These are phyloP conservation scores for Arthrobotrys conoides DNA, from an alignment of 2,329 filamentous ascomycete species.

Conservation along the genomic window DNA sequence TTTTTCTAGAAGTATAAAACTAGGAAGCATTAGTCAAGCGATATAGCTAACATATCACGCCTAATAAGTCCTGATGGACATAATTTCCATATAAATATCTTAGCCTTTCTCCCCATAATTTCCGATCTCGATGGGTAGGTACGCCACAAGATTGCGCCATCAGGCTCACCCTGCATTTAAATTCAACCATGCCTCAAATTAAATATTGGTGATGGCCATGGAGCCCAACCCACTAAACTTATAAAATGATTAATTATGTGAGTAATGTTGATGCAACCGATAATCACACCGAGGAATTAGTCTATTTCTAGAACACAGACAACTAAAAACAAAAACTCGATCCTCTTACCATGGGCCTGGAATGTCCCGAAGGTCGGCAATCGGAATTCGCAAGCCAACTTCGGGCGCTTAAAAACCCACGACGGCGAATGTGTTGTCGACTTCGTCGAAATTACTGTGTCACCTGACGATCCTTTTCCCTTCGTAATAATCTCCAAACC, in stretches of 20 bases:
- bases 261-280: slow-evolving; percentile 4
- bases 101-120: background rate
- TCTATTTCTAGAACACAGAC: slow-evolving; percentile 13
- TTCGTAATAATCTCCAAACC: slow-evolving; percentile 21
- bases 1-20: background rate
- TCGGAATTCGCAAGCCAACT: background rate
- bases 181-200: background rate
- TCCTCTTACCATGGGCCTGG: slow-evolving; percentile 15
- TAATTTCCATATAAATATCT: background rate
- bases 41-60: too few species aligned
- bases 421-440: slow-evolving; percentile 37
- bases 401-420: slow-evolving; percentile 7
- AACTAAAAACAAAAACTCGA: background rate
- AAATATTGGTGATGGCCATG: background rate
- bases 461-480: slow-evolving; percentile 29
- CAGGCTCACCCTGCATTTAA: background rate
- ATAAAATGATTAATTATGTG: background rate
- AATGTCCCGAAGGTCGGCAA: slow-evolving; percentile 14
- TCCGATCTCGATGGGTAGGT: background rate
- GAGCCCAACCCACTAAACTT: too few species aligned
- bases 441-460: slow-evolving; percentile 36
- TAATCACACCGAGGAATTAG: background rate
- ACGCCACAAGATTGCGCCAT: slow-evolving; percentile 11
- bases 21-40: too few species aligned
- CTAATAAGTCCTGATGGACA: background rate